A percentile compares a stretch with the other conserved stretches of the same genome.
phyloP scores from a whole-genome alignment of 331 rosid genomes.

The Pyracantha coccinea region DNA sequence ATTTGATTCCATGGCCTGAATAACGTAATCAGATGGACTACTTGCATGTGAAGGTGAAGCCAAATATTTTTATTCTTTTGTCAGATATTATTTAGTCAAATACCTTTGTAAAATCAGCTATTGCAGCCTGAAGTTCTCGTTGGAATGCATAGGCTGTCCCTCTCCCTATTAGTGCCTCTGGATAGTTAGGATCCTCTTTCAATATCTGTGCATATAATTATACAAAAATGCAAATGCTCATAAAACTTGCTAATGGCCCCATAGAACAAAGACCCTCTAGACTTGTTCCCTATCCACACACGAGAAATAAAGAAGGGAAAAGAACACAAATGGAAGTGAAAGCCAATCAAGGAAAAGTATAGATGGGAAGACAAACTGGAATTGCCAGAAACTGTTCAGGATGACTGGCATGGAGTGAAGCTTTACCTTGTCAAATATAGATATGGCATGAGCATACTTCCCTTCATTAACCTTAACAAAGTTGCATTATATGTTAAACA shows the following conservation, averaged over 20 bases:
- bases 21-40: conserved; percentile 16
- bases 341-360: conserved; percentile 2
- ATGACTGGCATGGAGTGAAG: conserved; percentile 13
- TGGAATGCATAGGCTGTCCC: conserved; percentile 93
- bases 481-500: conserved; percentile 1
- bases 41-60: not conserved
- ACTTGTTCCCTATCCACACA: conserved; percentile 3
- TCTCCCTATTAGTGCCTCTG: conserved; percentile 97
- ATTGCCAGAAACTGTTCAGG: not conserved
- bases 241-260: not conserved
- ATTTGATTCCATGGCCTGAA: conserved; percentile 80
- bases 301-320: conserved; percentile 1
- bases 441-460: conserved; percentile 72
- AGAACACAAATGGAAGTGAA: not conserved
- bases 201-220: conserved; percentile 52
- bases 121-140: conserved; percentile 84
- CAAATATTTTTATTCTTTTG: conserved; percentile 3
- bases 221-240: conserved; percentile 11
- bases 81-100: conserved; percentile 17
- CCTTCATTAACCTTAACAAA: conserved; percentile 86
- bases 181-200: conserved; percentile 80
- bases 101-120: conserved; percentile 96
- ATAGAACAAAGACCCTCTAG: not conserved
- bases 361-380: not conserved
- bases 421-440: conserved; percentile 83